Evolutionary conservation across 805 yeast genomes (phyloP).

Genomic region (Cyberlindnera suaveolens): DNA sequence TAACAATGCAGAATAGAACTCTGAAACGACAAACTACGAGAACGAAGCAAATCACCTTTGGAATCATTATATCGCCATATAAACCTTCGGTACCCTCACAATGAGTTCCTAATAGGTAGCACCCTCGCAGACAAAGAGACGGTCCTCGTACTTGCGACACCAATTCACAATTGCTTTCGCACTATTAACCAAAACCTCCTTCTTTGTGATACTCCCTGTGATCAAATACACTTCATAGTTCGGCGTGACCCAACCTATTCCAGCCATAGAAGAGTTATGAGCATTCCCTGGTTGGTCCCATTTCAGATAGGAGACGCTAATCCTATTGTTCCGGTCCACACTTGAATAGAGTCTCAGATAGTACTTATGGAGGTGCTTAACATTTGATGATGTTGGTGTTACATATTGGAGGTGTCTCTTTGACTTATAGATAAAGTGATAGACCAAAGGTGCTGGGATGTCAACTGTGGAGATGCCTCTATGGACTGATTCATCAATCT

Average conservation of each 20-base stretch:
- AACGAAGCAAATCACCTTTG: neutral
- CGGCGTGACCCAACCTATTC: conserved; percentile 51
- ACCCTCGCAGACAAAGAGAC: conserved; percentile 72
- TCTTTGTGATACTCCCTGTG: conserved; percentile 51
- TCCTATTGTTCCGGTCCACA: conserved; percentile 27
- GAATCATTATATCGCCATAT: too few species aligned
- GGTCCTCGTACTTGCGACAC: conserved; percentile 65
- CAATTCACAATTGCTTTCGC: conserved; percentile 64
- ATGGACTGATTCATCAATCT: conserved; percentile 29
- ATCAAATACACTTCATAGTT: conserved; percentile 58
- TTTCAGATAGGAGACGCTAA: conserved; percentile 40
- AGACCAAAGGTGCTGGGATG: conserved; percentile 51
- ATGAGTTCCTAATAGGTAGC: conserved; percentile 41
- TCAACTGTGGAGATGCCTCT: conserved; percentile 42
- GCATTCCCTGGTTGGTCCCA: conserved; percentile 27
- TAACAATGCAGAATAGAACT: too few species aligned
- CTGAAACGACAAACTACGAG: neutral
- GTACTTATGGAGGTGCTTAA: conserved; percentile 16
- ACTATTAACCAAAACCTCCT: conserved; percentile 51
- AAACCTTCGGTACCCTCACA: too few species aligned
- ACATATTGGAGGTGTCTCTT: conserved; percentile 61
- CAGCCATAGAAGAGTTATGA: conserved; percentile 22
- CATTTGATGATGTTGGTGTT: conserved; percentile 24
- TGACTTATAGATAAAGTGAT: conserved; percentile 79
- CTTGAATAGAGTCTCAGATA: conserved; percentile 21